Conservation (phyloP, 768 basidiomycete genomes). For the Xerocomellus intermedius region DNA sequence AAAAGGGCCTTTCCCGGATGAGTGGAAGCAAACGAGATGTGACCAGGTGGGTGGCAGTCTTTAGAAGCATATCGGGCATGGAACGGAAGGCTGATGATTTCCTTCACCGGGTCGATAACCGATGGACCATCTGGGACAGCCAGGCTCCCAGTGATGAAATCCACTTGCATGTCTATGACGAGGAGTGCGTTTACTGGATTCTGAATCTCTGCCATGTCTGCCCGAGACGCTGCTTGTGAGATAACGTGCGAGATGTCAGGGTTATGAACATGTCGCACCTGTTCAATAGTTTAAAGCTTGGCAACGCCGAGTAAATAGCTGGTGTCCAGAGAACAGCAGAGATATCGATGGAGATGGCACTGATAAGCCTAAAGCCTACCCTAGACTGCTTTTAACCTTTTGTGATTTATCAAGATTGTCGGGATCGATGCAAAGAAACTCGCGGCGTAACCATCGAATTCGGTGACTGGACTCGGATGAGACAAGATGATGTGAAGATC, state of each 20-base stretch:
- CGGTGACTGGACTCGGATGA: too few relatives aligned
- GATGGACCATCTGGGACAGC: constrained; percentile 61
- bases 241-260: not conserved
- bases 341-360: too few relatives aligned
- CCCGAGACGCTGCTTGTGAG: not conserved
- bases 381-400: too few relatives aligned
- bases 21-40: constrained; percentile 69
- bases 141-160: constrained; percentile 76
- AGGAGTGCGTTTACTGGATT: constrained; percentile 47
- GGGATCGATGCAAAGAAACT: constrained; percentile 29
- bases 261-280: not conserved
- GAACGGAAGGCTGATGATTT: constrained; percentile 59
- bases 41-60: constrained; percentile 57
- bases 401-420: not conserved
- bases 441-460: too few relatives aligned
- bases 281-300: not conserved
- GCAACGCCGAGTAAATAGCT: not conserved
- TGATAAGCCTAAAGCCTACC: too few relatives aligned
- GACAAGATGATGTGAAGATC: constrained; percentile 20
- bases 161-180: constrained; percentile 80
- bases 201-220: constrained; percentile 16
- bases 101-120: constrained; percentile 56
- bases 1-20: constrained; percentile 41
- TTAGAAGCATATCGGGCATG: constrained; percentile 50
- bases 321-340: not conserved